Conservation (phyloP, 2,329 filamentous ascomycete species). For the Didymella keratinophila region DNA sequence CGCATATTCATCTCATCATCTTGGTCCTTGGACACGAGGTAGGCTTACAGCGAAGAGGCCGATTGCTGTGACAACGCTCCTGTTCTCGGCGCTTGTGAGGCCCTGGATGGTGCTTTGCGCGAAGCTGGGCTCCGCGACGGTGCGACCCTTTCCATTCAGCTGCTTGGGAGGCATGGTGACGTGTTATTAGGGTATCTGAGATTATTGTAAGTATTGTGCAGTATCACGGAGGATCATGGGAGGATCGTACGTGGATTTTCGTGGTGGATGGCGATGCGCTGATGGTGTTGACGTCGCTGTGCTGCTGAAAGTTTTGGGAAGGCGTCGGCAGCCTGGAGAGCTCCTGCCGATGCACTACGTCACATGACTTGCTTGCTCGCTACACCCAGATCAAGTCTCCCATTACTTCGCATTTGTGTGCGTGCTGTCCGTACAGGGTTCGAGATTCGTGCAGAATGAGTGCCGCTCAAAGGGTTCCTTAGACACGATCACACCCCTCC, state of each 20-base stretch:
- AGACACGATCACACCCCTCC: no score
- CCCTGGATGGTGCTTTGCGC: conserved; percentile 51
- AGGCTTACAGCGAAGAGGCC: conserved; percentile 61
- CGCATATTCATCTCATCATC: conserved; percentile 14
- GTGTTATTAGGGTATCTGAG: conserved; percentile 5
- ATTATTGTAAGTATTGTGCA: background rate
- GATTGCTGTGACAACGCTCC: conserved; percentile 57
- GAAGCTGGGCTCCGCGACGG: conserved; percentile 50
- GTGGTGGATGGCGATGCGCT: conserved; percentile 13
- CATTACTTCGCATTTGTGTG: no score
- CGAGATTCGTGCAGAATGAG: no score
- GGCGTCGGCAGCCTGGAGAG: conserved; percentile 16
- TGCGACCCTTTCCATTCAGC: conserved; percentile 37
- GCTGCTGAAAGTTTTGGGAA: conserved; percentile 35
- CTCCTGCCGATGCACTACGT: conserved; percentile 13
- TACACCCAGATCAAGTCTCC: no score
- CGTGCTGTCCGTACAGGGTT: no score
- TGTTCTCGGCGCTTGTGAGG: conserved; percentile 58
- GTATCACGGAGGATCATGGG: background rate
- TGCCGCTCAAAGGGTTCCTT: no score
- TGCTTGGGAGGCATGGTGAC: conserved; percentile 43
- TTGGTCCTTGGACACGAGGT: conserved; percentile 2
- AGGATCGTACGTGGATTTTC: conserved; percentile 18
- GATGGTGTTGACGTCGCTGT: conserved; percentile 28
- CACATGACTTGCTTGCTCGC: background rate